Base-by-base conservation (phyloP, 2,329 filamentous ascomycete species). In the Claviceps monticola region DNA sequence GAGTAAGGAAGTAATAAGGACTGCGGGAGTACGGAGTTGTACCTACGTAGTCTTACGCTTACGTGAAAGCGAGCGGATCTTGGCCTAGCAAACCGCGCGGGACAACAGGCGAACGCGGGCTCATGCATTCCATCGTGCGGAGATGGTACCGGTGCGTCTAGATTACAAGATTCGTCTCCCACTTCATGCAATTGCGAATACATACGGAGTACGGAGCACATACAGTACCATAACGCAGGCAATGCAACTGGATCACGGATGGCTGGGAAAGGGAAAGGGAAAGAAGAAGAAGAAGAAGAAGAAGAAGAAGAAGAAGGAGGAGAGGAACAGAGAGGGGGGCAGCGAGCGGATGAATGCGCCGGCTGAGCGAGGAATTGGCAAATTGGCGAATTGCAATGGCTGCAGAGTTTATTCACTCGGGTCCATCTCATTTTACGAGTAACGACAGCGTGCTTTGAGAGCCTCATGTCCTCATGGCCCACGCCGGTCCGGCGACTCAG, bases 371-470 rank as follows among this genome's bases (percentile, higher is more conserved):
- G 19, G 11, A 47, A 36, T 7, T 38, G 46, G n/a, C 29, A 11
- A 34, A 17, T 7, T n/a, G 14, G 46, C 34, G 3, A 17, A 41
- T 16, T n/a, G 16, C 16, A n/a, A 6, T 17, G 38, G 38, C 16
- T 41, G 38, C 38, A 41, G 7, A 16, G 5, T 17, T 41, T 6
- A 8, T 8, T n/a, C 38, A 17, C 6, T 17, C n/a, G 16, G 38
- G 29, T 47, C 46, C 45, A 48, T 48, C 45, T 52, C 45, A 52
- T 48, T 44, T 48, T 46, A 46, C 34, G n/a, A n/a, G n/a, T n/a
- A n/a, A n/a, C n/a, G 34, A 16, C 43, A 6, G 11, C 19, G 21
- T 19, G n/a, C 6, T 16, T 6, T 8, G 38, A n/a, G 16, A 5
- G 38, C n/a, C 38, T n/a, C 38, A 9, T 41, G 38, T n/a, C n/a